Conservation (phyloP, 768 basidiomycete genomes). For the Panellus pusillus region DNA sequence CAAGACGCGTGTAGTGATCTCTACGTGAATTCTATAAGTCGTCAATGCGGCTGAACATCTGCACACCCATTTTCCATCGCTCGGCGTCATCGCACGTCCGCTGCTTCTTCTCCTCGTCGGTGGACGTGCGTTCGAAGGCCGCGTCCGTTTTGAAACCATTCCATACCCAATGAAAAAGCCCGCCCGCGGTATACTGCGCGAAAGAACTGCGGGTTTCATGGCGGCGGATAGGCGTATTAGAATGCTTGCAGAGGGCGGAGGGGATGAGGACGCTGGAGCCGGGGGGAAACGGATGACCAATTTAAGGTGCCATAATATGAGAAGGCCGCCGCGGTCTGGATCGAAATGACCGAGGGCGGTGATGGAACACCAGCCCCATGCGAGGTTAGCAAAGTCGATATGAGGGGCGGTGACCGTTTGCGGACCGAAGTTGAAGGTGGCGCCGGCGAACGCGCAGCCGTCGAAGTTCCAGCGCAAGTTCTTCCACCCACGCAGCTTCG, state of each 20-base stretch:
- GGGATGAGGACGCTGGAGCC: conserved; percentile 26
- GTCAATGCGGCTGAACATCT: no score
- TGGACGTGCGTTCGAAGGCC: neutral
- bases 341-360: conserved; percentile 27
- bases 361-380: conserved; percentile 29
- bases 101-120: no score
- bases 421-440: no score
- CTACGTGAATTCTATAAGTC: no score
- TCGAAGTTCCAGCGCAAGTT: neutral
- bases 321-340: conserved; percentile 21
- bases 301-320: conserved; percentile 24
- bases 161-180: conserved; percentile 19
- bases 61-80: no score
- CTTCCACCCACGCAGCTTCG: neutral
- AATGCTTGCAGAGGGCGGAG: conserved; percentile 20
- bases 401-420: conserved; percentile 18
- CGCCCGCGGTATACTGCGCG: conserved; percentile 23
- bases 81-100: neutral
- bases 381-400: conserved; percentile 26
- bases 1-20: no score
- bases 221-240: neutral
- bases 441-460: conserved; percentile 26
- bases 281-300: conserved; percentile 26
- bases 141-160: conserved; percentile 13
- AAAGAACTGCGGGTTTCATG: conserved; percentile 15